phyloP scores from a whole-genome alignment of 2,329 filamentous ascomycete genomes.

The Trichoderma endophyticum region DNA sequence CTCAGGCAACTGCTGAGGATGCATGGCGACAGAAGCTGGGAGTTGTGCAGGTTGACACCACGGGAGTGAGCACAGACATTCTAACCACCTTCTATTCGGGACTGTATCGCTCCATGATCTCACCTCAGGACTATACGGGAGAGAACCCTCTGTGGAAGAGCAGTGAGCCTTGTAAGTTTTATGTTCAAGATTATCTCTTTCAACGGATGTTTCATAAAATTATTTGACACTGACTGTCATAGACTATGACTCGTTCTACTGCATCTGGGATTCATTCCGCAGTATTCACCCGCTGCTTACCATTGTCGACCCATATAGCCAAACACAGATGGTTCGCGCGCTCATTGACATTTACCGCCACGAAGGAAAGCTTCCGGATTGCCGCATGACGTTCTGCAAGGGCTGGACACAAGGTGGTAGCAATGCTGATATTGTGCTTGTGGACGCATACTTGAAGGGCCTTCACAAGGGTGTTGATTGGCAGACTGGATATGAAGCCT shows the following conservation, averaged over 20 bases:
- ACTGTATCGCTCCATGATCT: conserved; percentile 65
- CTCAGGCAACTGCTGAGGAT: conserved; percentile 52
- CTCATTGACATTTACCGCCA: conserved; percentile 70
- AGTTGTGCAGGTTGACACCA: conserved; percentile 54
- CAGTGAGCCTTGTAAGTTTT: conserved; percentile 53
- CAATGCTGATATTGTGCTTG: conserved; percentile 69
- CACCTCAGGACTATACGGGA: conserved; percentile 71
- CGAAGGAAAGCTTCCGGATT: conserved; percentile 68
- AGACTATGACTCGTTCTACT: conserved; percentile 64
- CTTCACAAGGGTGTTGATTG: conserved; percentile 63
- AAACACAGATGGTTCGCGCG: conserved; percentile 66
- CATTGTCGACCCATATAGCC: conserved; percentile 64
- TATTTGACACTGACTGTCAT: neutral
- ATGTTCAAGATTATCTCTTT: neutral
- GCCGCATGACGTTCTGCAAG: conserved; percentile 72
- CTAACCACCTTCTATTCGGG: conserved; percentile 69
- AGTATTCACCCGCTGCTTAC: conserved; percentile 69
- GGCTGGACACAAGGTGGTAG: conserved; percentile 74
- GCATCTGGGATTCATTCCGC: conserved; percentile 72
- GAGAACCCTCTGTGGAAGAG: conserved; percentile 71
- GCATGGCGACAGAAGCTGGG: conserved; percentile 63
- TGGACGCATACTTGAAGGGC: conserved; percentile 67
- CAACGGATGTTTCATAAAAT: neutral
- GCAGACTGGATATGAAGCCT: conserved; percentile 67
- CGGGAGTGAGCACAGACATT: conserved; percentile 52